Percentiles rank a stretch among this genome's conserved stretches.
Conservation (phyloP, 2,329 filamentous ascomycete species). For the Ilyonectria robusta region DNA sequence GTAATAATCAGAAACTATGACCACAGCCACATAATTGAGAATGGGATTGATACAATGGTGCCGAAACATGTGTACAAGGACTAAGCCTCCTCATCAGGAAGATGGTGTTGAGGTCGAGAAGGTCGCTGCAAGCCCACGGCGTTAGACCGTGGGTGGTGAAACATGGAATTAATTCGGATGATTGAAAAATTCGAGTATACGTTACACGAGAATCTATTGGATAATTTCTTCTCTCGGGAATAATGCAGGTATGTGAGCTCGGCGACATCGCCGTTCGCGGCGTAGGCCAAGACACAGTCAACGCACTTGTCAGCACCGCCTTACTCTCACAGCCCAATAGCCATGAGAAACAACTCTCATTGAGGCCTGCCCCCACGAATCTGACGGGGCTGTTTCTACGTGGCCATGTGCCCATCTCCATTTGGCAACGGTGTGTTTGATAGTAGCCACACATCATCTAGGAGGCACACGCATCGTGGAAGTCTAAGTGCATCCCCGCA, state of each 20-base stretch:
- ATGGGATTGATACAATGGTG: no score
- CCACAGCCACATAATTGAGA: no score
- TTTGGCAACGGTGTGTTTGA: conserved; percentile 12
- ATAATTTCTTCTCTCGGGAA: background rate
- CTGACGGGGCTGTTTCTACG: background rate
- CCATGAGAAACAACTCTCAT: background rate
- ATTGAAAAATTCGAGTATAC: background rate
- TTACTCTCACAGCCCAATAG: background rate
- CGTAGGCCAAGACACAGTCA: background rate
- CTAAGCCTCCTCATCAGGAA: no score
- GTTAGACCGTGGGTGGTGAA: no score
- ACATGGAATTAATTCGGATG: no score
- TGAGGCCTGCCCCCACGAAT: conserved; percentile 1
- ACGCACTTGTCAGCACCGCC: conserved; percentile 14
- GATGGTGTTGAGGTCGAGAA: no score
- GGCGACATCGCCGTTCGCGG: conserved; percentile 20
- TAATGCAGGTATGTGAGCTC: conserved; percentile 12
- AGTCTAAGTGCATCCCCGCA: conserved; percentile 9
- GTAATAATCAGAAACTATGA: no score
- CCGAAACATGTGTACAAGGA: background rate
- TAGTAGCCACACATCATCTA: conserved; percentile 13
- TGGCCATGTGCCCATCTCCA: conserved; percentile 10
- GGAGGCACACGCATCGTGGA: conserved; percentile 4
- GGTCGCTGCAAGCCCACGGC: no score
- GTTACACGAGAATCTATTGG: background rate